Base-by-base conservation (phyloP, 805 yeast genomes). In the Suhomyces prunicola region DNA sequence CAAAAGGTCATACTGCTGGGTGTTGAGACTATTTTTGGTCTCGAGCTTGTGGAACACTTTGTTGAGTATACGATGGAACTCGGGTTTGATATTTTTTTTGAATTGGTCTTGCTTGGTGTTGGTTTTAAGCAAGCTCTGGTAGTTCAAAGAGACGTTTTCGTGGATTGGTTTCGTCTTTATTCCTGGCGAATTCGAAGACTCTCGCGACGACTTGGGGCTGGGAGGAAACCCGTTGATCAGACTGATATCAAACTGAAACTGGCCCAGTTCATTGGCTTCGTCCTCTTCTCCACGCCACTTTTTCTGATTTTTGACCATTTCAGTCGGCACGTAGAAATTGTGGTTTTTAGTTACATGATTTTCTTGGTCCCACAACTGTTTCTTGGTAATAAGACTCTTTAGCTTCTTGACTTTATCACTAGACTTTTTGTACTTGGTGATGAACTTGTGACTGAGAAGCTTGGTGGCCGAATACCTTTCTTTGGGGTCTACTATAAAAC, bases 301-400 rank as follows among this genome's bases (percentile, higher is more conserved):
- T 41, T 65, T 54, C 52, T 71, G 76, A 55, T 72, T 68, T n/a
- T 62, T 48, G 2, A 60, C 63, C 6, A 71, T 55, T 50, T 72
- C 77, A 1, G 78, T 74, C 2, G 78, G 76, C 3, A 70, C 63
- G 50, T 73, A 73, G 50, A 66, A 67, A 36, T 70, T 65, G 24
- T 67, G 70, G 6, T 61, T 60, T 50, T 68, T 65, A 10, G 59
- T 35, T 9, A 68, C 60, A 56, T 69, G 73, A 54, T 74, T 66
- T 2, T 70, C 75, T 52, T 70, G 72, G 57, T 73, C 76, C 77
- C 78, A 73, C 26, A 65, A 52, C 41, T 64, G 67, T 52, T 73
- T 75, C 12, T 64, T 63, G 1, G 76, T 69, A 26, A 74, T 70
- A 15, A 74, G 57, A 44, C 61, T 56, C 48, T 69, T 69, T 17